Base-by-base conservation (phyloP, 306 rosid genomes). In the Quercus glauca region DNA sequence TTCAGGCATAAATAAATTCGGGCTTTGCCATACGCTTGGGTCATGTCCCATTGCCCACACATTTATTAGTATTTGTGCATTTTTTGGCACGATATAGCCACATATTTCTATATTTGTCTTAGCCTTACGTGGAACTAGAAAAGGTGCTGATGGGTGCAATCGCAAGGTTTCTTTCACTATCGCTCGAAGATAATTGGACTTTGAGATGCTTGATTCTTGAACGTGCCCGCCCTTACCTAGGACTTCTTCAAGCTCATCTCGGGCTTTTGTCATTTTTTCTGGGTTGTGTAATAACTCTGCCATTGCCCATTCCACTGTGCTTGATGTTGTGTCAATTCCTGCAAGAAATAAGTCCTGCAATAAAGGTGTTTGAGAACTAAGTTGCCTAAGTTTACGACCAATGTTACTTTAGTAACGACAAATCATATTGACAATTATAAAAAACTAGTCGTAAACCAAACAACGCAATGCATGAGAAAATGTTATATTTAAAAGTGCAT, bases 291-390 rank as follows among this genome's bases (percentile, higher is more conserved):
- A 23, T 25, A 85, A 28, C 58, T 85, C 88, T 1, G 83, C 41
- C 88, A 85, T 78, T 53, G 80, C 76, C 88, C 88, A 85, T 35
- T 85, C 85, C 31, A 83, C 35, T 11, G 81, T 74, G 19, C 37
- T 59, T 63, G 83, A 23, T 26, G 80, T 58, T 41, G 74, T 52
- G 59, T 70, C 81, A 29, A 29, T 26, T 43, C 87, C 85, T 73
- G 85, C 82, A 37, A 68, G 31, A 68, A 73, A 63, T 35, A 49
- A 49, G 53, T 49, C 53, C 17, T 49, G 53, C 13, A 49, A 49
- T 49, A 49, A 49, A 49, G 53, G 17, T 10, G 17, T 37, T 10
- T 49, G 53, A 49, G 53, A 49, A 13, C 17, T 49, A 13, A 3
- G 45, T 49, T 49, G 53, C 53, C 53, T 12, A 49, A 12, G 53